Conservation (phyloP, 2,329 filamentous ascomycete genomes). For the Fusarium sp. region DNA sequence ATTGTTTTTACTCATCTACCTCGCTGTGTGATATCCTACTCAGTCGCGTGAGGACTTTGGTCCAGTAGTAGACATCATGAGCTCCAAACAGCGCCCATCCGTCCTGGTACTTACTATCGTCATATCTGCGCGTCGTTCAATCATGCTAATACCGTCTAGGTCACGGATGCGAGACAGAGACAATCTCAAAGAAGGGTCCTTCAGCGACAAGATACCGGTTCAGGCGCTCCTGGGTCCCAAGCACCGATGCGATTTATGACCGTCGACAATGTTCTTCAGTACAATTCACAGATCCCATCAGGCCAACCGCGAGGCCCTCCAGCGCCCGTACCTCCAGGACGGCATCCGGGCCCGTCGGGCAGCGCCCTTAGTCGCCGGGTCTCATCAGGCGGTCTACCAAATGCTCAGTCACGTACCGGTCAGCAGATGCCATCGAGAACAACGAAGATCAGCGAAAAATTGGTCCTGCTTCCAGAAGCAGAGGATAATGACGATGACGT, state of each 20-base stretch:
- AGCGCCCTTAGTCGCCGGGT: conserved; percentile 42
- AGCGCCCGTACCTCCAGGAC: conserved; percentile 53
- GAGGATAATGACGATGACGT: conserved; percentile 65
- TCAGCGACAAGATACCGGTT: conserved; percentile 49
- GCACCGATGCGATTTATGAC: conserved; percentile 79
- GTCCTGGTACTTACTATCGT: conserved; percentile 62
- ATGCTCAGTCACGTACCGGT: conserved; percentile 57
- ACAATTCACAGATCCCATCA: conserved; percentile 94
- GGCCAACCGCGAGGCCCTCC: conserved; percentile 83
- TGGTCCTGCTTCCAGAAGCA: conserved; percentile 93
- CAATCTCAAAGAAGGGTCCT: conserved; percentile 48
- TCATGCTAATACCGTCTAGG: conserved; percentile 43
- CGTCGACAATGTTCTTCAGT: conserved; percentile 94
- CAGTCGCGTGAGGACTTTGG: background rate
- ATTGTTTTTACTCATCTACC: background rate
- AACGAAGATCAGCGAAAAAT: conserved; percentile 94
- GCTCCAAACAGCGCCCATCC: conserved; percentile 66
- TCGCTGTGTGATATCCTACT: background rate
- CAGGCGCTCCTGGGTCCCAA: conserved; percentile 46
- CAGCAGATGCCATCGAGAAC: conserved; percentile 82
- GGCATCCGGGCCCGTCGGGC: conserved; percentile 31
- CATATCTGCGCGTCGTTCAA: conserved; percentile 17
- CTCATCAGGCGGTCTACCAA: conserved; percentile 54
- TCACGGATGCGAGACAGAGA: conserved; percentile 55
- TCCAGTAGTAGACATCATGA: conserved; percentile 48